Evolutionary conservation across 192 early-diverging fungal genomes (phyloP).

Genomic region (Coemansia asiatica): DNA sequence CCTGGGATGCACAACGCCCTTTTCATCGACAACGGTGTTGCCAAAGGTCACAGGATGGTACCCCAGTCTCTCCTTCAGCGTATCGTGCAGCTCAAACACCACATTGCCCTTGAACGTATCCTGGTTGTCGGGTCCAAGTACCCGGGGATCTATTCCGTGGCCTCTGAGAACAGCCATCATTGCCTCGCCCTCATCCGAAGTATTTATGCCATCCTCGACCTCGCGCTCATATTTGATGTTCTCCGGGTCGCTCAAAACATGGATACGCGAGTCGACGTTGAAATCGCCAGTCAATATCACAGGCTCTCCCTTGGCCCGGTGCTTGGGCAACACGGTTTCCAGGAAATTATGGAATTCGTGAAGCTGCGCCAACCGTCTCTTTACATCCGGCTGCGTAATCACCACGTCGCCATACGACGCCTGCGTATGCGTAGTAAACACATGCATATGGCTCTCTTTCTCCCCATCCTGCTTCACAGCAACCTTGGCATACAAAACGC

Average conservation of each 20-base stretch:
- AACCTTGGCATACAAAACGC: slow-evolving; percentile 76
- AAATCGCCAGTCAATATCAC: slow-evolving; percentile 70
- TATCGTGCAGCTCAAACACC: slow-evolving; percentile 53
- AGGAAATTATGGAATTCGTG: slow-evolving; percentile 66
- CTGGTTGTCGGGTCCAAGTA: slow-evolving; percentile 46
- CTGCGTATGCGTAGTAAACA: slow-evolving; percentile 86
- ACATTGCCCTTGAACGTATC: slow-evolving; percentile 41
- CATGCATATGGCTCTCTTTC: slow-evolving; percentile 54
- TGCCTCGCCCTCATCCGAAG: slow-evolving; percentile 56
- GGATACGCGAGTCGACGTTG: slow-evolving; percentile 57
- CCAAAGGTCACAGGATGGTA: slow-evolving; percentile 81
- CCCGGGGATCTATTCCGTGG: slow-evolving; percentile 45
- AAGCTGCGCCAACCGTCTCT: slow-evolving; percentile 61
- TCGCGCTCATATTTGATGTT: slow-evolving; percentile 43
- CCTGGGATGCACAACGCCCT: slow-evolving; percentile 54
- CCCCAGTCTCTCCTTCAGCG: slow-evolving; percentile 59
- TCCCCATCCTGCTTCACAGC: slow-evolving; percentile 41
- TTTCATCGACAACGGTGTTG: slow-evolving; percentile 57
- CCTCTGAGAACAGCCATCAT: slow-evolving; percentile 62
- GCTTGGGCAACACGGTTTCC: slow-evolving; percentile 49
- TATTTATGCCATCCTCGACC: slow-evolving; percentile 46
- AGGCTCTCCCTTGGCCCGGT: slow-evolving; percentile 54
- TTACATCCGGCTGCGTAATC: slow-evolving; percentile 59
- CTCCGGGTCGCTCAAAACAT: slow-evolving; percentile 30
- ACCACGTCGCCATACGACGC: slow-evolving; percentile 65